Evolutionary conservation across 257 asterid genomes (phyloP).

Genomic region (Scutellaria baicalensis): DNA sequence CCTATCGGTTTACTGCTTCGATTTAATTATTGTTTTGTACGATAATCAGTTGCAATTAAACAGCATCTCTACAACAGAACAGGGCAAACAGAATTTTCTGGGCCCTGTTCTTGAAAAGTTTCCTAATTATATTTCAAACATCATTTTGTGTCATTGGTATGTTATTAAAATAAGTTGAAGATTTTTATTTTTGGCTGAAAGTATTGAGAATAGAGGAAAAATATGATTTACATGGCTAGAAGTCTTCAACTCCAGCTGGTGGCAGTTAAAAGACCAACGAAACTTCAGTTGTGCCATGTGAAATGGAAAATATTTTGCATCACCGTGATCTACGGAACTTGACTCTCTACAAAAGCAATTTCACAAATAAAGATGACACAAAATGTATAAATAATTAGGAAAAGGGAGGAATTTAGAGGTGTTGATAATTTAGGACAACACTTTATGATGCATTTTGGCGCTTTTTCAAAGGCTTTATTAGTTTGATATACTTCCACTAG

Average conservation of each 20-base stretch:
- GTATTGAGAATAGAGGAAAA: background rate
- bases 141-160: too few relatives aligned
- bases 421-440: too few relatives aligned
- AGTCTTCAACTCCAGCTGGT: background rate
- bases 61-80: background rate
- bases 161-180: too few relatives aligned
- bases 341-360: background rate
- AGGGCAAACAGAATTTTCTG: background rate
- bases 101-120: background rate
- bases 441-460: background rate
- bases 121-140: background rate
- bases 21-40: background rate
- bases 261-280: background rate
- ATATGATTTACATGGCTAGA: background rate
- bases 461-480: background rate
- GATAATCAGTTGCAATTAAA: background rate
- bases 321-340: constrained; percentile 12
- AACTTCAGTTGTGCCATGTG: background rate
- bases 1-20: background rate
- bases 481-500: background rate
- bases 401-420: background rate
- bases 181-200: too few relatives aligned
- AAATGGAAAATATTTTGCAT: background rate
- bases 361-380: background rate
- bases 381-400: background rate